A percentile compares a stretch with the other conserved stretches of the same genome.
Evolutionary conservation across 805 yeast genomes (phyloP).

Genomic region (Metschnikowia rubicola): DNA sequence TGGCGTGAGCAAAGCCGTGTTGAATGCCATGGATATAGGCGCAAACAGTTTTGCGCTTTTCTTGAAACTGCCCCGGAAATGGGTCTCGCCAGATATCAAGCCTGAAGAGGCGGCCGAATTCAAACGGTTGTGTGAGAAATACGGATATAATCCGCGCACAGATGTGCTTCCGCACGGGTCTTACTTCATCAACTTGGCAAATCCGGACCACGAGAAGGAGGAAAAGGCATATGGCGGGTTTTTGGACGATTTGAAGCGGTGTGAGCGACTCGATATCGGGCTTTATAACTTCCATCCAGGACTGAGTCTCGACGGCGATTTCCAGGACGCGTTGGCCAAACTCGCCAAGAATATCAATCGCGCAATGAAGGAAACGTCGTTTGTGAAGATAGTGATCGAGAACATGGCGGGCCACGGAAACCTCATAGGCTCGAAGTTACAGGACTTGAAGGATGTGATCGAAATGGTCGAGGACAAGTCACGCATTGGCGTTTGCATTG

Average conservation of each 20-base stretch:
- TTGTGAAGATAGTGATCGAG: constrained; percentile 86
- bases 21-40: constrained; percentile 52
- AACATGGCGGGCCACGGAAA: constrained; percentile 98
- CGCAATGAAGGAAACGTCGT: constrained; percentile 68
- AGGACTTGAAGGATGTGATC: constrained; percentile 74
- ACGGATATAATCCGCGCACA: constrained; percentile 66
- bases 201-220: constrained; percentile 80
- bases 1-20: constrained; percentile 70
- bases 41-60: constrained; percentile 89
- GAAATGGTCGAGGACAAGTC: constrained; percentile 72
- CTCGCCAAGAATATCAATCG: constrained; percentile 77
- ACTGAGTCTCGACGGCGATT: constrained; percentile 70
- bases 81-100: constrained; percentile 80
- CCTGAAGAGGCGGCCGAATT: constrained; percentile 67
- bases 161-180: constrained; percentile 94
- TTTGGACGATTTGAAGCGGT: constrained; percentile 80
- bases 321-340: constrained; percentile 56
- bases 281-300: constrained; percentile 93
- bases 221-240: constrained; percentile 72
- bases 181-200: constrained; percentile 87
- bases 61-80: constrained; percentile 82
- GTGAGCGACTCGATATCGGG: constrained; percentile 83
- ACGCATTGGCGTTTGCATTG: constrained; percentile 93
- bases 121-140: constrained; percentile 54
- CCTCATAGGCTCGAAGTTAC: constrained; percentile 75